These are phyloP conservation scores for Kandelia obovata DNA, from an alignment of 345 rosid genomes.

Conservation along the genomic window DNA sequence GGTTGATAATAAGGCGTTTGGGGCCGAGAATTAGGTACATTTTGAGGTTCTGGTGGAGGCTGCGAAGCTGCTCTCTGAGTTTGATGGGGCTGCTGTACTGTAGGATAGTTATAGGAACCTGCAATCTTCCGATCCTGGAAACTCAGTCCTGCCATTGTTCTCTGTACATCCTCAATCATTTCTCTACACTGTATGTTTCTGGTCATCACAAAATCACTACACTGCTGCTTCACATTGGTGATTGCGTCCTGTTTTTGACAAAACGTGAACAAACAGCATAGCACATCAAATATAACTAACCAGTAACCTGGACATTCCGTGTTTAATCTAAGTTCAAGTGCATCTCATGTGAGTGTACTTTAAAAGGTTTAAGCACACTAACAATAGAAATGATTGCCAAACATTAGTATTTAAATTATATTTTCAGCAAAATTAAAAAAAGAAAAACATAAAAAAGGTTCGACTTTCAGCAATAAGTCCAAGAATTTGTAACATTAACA, in stretches of 20 bases:
- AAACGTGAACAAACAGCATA: too few relatives aligned
- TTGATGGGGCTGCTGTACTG: constrained; percentile 59
- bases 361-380: too few relatives aligned
- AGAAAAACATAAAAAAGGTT: background rate
- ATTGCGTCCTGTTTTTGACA: constrained; percentile 72
- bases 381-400: too few relatives aligned
- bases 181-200: constrained; percentile 95
- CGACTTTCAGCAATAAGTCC: background rate
- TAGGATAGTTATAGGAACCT: constrained; percentile 58
- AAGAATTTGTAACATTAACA: background rate
- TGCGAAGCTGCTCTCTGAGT: constrained; percentile 39
- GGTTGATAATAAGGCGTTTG: constrained; percentile 67
- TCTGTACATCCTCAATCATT: constrained; percentile 95
- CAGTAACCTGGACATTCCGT: too few relatives aligned
- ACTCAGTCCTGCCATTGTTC: constrained; percentile 80
- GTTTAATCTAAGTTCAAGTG: too few relatives aligned
- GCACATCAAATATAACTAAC: too few relatives aligned
- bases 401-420: background rate
- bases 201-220: constrained; percentile 97
- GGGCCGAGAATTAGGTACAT: constrained; percentile 38
- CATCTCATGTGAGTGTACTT: too few relatives aligned
- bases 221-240: constrained; percentile 93
- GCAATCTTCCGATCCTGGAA: constrained; percentile 75
- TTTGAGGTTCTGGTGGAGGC: constrained; percentile 54
- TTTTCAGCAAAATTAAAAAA: background rate